Base-by-base conservation (phyloP, 257 asterid species). In the Salvia miltiorrhiza region DNA sequence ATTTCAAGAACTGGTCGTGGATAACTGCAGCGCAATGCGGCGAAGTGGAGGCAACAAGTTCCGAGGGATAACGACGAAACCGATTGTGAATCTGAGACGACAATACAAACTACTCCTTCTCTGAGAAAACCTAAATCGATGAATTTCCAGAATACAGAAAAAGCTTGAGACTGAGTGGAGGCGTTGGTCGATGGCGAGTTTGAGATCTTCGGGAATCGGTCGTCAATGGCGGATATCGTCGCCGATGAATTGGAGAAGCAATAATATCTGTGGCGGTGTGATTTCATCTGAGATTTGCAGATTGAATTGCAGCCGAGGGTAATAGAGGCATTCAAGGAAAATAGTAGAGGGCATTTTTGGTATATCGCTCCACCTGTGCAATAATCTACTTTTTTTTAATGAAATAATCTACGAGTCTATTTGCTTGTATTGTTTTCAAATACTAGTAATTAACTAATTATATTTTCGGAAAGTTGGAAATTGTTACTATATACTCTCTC, bases 221-320 rank as follows among this genome's bases (percentile, higher is more conserved):
- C 55, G 45, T 63, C 55, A 63, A 41, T 63, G 54, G 53, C 68
- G 23, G 40, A 62, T 62, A 54, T 63, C 69, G 37, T 63, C 69
- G 56, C 41, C 13, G 41, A 26, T n/a, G 41, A 20, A 23, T 21
- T 63, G 40, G 56, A 24, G 9, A 24, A 14, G 56, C 69, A 63
- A 43, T 32, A 26, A 21, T 23, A 35, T 41, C n/a, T 2, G 23
- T 43, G 40, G 48, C 65, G 17, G 49, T 33, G 65, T 9, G 33
- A 39, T 60, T 37, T 60, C 66, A 60, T 60, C 32, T 35, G 4
- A 39, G 50, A 37, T 43, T 24, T 41, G 68, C 52, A 35, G 16
- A 16, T 3, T 35, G 28, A 59, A 59, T 58, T 59, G 28, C 67
- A 19, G 50, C 32, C 32, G 20, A 40, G 35, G 52, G 50, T 61